Evolutionary conservation across 495 filamentous ascomycete species (phyloP), one percentile per base, ranked within the genome.

Genomic region (Monascus purpureus): DNA sequence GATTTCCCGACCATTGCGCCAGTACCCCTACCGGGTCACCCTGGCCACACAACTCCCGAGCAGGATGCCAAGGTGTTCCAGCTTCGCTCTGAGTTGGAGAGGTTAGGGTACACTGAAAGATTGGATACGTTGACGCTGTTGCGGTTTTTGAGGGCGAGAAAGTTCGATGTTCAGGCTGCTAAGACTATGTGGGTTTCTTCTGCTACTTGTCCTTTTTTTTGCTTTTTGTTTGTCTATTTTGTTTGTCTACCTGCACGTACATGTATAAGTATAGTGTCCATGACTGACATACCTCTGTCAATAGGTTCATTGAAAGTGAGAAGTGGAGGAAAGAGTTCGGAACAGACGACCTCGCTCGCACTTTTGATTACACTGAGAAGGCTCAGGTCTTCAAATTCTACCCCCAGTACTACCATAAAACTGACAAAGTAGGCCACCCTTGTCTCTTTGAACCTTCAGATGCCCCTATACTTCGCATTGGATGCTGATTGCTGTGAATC

Each of bases 371-470:
- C 56, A 67, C 61, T 16, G 92, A 95, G 70, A 93, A 93, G 69
- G 58, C 69, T 29, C 47, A 85, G 48, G 71, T 97, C 28, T 90
- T 86, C 63, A 61, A 88, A 53, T 95, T 80, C 67, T 97, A 97
- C 55, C 85, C 87, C 2, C 90, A 97, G 65, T 97, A 90, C 67
- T 97, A 97, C 57, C 90, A 97, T 71, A 94, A 93, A 65, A 97
- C 84, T 4, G 90, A 97, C 61, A 93, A 92, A 69, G 87, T 90
- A 59, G 17, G 57, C 42, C 32, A 25, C 14, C 13, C 37, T 24
- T 33, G 28, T 24, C 18, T 19, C 28, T 30, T 16, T 32, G 9
- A 24, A 11, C 17, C 16, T 33, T 15, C 17, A 18, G 2, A 27
- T 8, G 18, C 13, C 14, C 13, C 14, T 32, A n/a, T 12, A 28